Percentiles rank a stretch among this genome's conserved stretches.
Evolutionary conservation across 768 basidiomycete genomes (phyloP).

Genomic region (Flagelloscypha sp.): DNA sequence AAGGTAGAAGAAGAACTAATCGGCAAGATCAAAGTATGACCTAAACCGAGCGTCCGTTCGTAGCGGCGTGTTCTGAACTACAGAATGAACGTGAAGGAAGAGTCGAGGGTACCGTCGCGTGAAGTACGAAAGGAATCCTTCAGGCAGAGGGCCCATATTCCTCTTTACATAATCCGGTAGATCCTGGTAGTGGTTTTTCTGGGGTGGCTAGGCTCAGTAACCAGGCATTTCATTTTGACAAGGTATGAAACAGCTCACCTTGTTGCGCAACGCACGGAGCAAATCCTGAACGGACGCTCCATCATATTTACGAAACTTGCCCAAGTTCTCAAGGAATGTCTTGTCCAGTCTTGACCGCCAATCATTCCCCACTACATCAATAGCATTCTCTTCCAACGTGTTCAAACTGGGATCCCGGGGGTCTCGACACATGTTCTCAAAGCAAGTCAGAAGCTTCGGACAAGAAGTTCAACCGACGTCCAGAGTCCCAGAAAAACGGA

Average conservation of each 20-base stretch:
- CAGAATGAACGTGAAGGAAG: constrained; percentile 88
- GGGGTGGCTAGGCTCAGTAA: constrained; percentile 1
- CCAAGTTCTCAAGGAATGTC: constrained; percentile 86
- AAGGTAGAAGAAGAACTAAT: constrained; percentile 17
- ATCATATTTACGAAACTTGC: constrained; percentile 97
- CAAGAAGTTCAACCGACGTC: constrained; percentile 81
- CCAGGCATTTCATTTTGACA: not conserved
- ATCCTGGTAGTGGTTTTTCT: constrained; percentile 99
- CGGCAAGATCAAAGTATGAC: constrained; percentile 73
- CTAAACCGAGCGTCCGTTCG: constrained; percentile 85
- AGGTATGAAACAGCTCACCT: constrained; percentile 42
- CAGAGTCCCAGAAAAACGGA: constrained; percentile 95
- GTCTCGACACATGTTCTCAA: constrained; percentile 95
- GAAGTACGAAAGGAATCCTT: constrained; percentile 89
- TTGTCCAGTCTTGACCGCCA: constrained; percentile 87
- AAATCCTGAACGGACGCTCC: constrained; percentile 86
- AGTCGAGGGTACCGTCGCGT: constrained; percentile 86
- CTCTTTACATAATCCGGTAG: constrained; percentile 86
- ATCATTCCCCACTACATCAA: constrained; percentile 74
- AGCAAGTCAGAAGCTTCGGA: constrained; percentile 96
- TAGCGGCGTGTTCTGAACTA: constrained; percentile 65
- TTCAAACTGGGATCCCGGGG: constrained; percentile 73
- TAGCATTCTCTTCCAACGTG: constrained; percentile 63
- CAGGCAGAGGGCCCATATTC: constrained; percentile 84
- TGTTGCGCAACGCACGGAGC: constrained; percentile 87